A percentile compares a stretch with the other conserved stretches of the same genome.
These are phyloP conservation scores for Martensiomyces pterosporus DNA, from an alignment of 192 early-diverging fungal species.

Conservation along the genomic window DNA sequence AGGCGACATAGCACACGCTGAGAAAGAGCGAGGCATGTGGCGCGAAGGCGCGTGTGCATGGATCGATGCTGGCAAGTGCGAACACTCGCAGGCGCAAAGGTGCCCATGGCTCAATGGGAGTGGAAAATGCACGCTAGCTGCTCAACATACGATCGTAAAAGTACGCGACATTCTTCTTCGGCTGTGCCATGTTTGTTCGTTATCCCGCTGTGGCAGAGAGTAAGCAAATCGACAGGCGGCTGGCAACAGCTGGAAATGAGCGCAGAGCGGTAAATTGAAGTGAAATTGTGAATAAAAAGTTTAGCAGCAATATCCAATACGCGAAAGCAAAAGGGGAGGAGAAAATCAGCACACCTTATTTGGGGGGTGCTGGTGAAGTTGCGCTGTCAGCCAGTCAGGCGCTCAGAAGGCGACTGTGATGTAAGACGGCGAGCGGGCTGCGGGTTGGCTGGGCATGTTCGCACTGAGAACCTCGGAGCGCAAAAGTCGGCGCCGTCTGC, in stretches of 20 bases:
- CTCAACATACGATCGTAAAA: constrained; percentile 48
- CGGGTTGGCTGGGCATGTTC: too few relatives aligned
- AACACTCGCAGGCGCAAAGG: constrained; percentile 8
- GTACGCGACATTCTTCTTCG: constrained; percentile 49
- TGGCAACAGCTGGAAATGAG: not conserved
- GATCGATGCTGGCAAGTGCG: too few relatives aligned
- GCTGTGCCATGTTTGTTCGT: constrained; percentile 21
- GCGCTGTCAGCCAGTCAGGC: too few relatives aligned
- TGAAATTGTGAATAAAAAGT: constrained; percentile 2
- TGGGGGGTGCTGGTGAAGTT: too few relatives aligned
- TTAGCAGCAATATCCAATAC: too few relatives aligned
- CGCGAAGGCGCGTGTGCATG: too few relatives aligned
- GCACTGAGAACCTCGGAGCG: constrained; percentile 1
- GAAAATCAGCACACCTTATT: not conserved
- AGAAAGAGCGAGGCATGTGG: too few relatives aligned
- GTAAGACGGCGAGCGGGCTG: too few relatives aligned
- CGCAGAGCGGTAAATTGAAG: not conserved
- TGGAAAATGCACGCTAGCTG: not conserved
- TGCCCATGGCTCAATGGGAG: too few relatives aligned
- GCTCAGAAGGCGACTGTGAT: too few relatives aligned
- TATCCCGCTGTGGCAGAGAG: too few relatives aligned
- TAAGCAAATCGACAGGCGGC: not conserved
- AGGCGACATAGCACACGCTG: too few relatives aligned
- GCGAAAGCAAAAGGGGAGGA: constrained; percentile 2
- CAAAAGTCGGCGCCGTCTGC: not conserved